Base-by-base conservation (phyloP, 306 rosid genomes). In the Quercus rubra region DNA sequence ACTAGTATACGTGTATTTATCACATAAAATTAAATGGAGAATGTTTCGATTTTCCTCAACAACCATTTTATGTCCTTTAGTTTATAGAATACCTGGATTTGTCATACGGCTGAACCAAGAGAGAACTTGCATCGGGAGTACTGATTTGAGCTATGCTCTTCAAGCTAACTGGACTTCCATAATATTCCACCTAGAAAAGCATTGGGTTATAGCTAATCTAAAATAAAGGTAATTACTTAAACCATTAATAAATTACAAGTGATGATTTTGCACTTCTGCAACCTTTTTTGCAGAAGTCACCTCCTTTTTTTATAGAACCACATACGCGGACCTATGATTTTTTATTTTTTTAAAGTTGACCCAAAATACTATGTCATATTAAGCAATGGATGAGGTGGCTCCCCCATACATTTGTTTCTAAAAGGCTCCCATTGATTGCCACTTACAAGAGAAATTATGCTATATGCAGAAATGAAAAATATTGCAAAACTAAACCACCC, bases 141-240 rank as follows among this genome's bases (percentile, higher is more conserved):
- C 94, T 96, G 74, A 96, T 89, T 89, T 96, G 98, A 83, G 99
- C 99, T 74, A 96, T 90, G 89, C 87, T 90, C 89, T 96, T 96
- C 92, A 96, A 88, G 91, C 91, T 86, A 78, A 89, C 97, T 11
- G 99, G 99, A 64, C 81, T 88, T 73, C 99, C 99, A 78, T 96
- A 96, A 82, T 96, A 96, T 71, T 96, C 98, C 78, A 96, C 99
- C 99, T 93, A 85, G 28, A 86, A 84, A 85, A 62, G 83, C 43
- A 74, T 68, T 11, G 46, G 25, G 46, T 74, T 78, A 80, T 20
- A 74, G 63, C 70, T 84, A 68, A 81, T 70, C 78, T 19, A 85
- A 52, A 52, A 31, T 76, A 80, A 8, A 70, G 70, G 70, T 55
- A 51, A 76, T 28, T 5, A 4, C 49, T 6, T 69, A 79, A 66